Percentiles rank a stretch among this genome's conserved stretches.
These are phyloP conservation scores for Hymenoscyphus fraxineus DNA, from an alignment of 2,329 filamentous ascomycete species.

Conservation along the genomic window DNA sequence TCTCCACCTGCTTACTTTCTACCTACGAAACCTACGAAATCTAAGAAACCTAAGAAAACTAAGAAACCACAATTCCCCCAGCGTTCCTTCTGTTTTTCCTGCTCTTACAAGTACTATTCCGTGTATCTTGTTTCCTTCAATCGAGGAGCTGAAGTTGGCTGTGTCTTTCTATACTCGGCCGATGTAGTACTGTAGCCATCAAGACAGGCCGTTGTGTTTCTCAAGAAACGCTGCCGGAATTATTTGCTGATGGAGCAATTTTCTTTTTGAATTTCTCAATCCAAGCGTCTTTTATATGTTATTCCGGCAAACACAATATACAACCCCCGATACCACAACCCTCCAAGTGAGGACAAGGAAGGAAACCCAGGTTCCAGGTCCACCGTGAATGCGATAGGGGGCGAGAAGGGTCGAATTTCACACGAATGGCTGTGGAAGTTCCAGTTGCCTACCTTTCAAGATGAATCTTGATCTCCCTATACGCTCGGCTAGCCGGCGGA, in stretches of 20 bases:
- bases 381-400: not conserved
- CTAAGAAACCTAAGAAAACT: no score
- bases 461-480: slow-evolving; percentile 36
- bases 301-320: no score
- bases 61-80: not conserved
- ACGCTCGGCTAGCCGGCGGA: slow-evolving; percentile 27
- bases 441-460: slow-evolving; percentile 5
- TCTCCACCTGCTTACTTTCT: not conserved
- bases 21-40: not conserved
- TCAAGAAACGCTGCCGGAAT: not conserved
- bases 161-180: not conserved
- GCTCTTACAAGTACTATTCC: not conserved
- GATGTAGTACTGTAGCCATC: not conserved
- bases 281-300: no score
- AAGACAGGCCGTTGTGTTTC: not conserved
- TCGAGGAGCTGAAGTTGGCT: not conserved
- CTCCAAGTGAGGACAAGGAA: not conserved
- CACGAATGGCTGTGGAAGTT: slow-evolving; percentile 13
- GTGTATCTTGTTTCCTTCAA: not conserved
- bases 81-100: not conserved
- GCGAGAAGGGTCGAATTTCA: not conserved
- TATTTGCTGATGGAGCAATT: not conserved
- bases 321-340: no score
- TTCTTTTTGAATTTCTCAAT: not conserved
- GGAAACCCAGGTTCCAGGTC: not conserved